Base-by-base conservation (phyloP, 2,329 filamentous ascomycete species). In the Penicillium sp. region DNA sequence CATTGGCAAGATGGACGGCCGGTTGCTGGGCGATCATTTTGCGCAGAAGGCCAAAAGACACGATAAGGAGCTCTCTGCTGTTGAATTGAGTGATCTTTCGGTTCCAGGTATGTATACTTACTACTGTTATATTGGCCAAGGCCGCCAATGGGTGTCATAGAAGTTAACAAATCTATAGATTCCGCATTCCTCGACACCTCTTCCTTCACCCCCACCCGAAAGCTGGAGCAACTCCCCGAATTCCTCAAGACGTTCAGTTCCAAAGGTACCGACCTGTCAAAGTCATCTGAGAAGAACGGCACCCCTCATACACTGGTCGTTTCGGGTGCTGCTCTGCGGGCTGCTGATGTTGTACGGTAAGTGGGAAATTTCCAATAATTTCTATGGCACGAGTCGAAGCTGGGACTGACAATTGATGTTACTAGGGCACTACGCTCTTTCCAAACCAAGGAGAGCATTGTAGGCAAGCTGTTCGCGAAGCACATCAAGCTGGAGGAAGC, bases 381-480 rank as follows among this genome's bases (percentile, higher is more conserved):
- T 34, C 16, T 14, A 34, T 32, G 20, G 29, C 14, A 49, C n/a
- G 13, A 13, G 2, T 34, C 13, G n/a, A 22, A 24, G 20, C 18
- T 24, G 10, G 31, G 16, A 24, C 64, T 64, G 29, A 62, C 42
- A 43, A 46, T 55, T 35, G 11, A 16, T 14, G 20, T 29, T 5
- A 40, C 13, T 22, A 89, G 89, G 66, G 82, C 85, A 3, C 78
- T 96, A 61, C 84, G 91, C 46, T 86, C 86, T 62, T 93, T 94
- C 66, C 89, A 92, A 70, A 87, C 82, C 50, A 91, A 94, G 72
- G 86, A 90, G 9, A 85, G 83, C 48, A 82, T 85, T 44, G 87
- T 99, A 2, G 89, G 90, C 2, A 99, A 99, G 74, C 79, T 99
- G 70, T 99, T 99, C 74, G 93, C 94, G 32, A 99, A 99, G 74